Base-by-base conservation (phyloP, 2,329 filamentous ascomycete species). In the Penicillium sp. region DNA sequence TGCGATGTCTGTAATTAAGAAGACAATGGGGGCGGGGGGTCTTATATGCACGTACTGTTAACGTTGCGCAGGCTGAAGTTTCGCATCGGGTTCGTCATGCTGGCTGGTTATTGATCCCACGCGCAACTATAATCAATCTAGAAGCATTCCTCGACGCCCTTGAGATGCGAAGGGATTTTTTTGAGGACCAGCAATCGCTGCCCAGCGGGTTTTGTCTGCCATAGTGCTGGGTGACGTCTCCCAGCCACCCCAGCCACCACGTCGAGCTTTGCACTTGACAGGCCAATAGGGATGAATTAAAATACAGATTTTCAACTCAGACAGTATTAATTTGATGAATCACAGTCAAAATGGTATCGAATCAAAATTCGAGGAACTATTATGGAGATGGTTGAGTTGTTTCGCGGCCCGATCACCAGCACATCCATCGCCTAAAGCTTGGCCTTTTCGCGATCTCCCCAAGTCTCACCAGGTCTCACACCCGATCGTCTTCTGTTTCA, bases 181-280 rank as follows among this genome's bases (percentile, higher is more conserved):
- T 56, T 51, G 31, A 37, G 31, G 38, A 56, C 55, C 25, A 51
- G 35, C 43, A 57, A 33, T 57, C 47, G 60, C 53, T 62, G 51
- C 49, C 51, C 54, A 58, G 58, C 50, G 58, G 52, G 61, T 29
- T 67, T 67, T 66, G 62, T 64, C 62, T 63, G 48, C 55, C 56
- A 58, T 52, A 46, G 50, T 58, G 56, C 56, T 60, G 57, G 63
- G 59, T 49, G 57, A 43, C 57, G 50, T 12, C 50, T 63, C 65
- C 65, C 65, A 67, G 65, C 65, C 65, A 61, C 63, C 65, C 65
- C 65, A 67, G 65, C 65, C 65, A 61, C 65, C 63, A 60, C 48
- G 29, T 29, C 41, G 50, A 55, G 50, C 19, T 53, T 52, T 45
- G 43, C 38, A 46, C 33, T 19, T 27, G 38, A 51, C 55, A 62